Percentiles rank a stretch among this genome's conserved stretches.
Evolutionary conservation across 768 basidiomycete species (phyloP).

Genomic region (Suillus luteus): DNA sequence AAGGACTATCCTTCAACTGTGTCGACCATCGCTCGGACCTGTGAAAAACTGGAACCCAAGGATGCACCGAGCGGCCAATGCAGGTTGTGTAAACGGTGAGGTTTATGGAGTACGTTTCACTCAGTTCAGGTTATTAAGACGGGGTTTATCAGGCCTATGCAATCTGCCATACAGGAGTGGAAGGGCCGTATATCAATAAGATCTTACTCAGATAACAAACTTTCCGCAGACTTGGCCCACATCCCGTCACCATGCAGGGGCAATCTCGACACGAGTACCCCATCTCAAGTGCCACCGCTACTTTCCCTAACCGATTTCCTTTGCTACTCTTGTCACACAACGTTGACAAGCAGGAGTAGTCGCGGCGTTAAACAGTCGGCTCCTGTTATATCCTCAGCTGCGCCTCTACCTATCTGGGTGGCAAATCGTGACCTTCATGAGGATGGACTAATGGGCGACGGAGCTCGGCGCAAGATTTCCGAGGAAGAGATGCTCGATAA

Average conservation of each 20-base stretch:
- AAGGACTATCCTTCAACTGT: conserved; percentile 86
- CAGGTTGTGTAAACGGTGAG: conserved; percentile 65
- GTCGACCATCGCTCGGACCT: conserved; percentile 79
- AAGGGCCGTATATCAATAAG: conserved; percentile 74
- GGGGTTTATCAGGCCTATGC: conserved; percentile 52
- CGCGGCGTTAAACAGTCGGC: conserved; percentile 35
- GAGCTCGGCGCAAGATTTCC: conserved; percentile 36
- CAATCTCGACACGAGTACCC: neutral
- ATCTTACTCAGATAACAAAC: conserved; percentile 35
- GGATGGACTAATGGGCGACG: conserved; percentile 7
- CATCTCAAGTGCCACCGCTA: neutral
- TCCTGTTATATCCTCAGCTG: conserved; percentile 17
- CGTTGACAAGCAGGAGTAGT: conserved; percentile 57
- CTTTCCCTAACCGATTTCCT: conserved; percentile 42
- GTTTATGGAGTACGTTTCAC: neutral
- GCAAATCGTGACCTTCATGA: conserved; percentile 8
- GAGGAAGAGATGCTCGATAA: conserved; percentile 39
- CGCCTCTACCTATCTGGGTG: conserved; percentile 38
- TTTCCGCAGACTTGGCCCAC: conserved; percentile 20
- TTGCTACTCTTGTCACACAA: conserved; percentile 67
- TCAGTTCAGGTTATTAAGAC: conserved; percentile 6
- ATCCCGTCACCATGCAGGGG: conserved; percentile 7
- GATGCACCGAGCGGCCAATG: conserved; percentile 50
- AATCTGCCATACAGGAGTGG: conserved; percentile 69
- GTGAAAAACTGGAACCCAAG: conserved; percentile 75